Conservation (phyloP, 2,329 filamentous ascomycete species). For the Scleromitrula shiraiana region DNA sequence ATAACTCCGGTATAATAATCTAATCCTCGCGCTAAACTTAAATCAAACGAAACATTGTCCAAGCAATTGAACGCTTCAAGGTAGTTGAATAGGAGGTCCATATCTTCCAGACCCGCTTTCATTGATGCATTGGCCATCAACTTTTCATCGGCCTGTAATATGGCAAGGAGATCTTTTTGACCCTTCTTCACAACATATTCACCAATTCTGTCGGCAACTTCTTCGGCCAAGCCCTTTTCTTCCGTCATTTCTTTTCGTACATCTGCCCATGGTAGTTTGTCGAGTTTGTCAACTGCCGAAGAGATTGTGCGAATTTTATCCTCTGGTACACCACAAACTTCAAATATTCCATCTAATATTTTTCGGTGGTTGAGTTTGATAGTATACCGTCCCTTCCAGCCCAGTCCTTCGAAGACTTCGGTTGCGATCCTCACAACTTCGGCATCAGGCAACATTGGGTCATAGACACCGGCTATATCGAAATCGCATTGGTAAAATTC, state of each 20-base stretch:
- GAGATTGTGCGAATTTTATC: constrained; percentile 86
- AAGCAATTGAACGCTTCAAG: constrained; percentile 68
- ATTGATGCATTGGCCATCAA: constrained; percentile 66
- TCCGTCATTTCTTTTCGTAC: constrained; percentile 90
- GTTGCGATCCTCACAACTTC: constrained; percentile 78
- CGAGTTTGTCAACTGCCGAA: constrained; percentile 90
- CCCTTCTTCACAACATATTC: constrained; percentile 75
- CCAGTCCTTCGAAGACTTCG: constrained; percentile 77
- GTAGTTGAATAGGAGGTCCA: constrained; percentile 74
- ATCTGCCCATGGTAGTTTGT: constrained; percentile 85
- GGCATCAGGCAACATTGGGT: constrained; percentile 86
- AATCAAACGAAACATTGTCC: constrained; percentile 75
- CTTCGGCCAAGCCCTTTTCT: constrained; percentile 72
- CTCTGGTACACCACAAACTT: constrained; percentile 78
- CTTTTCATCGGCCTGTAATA: constrained; percentile 57
- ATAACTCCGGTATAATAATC: constrained; percentile 78
- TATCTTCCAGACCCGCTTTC: constrained; percentile 72
- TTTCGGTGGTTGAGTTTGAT: constrained; percentile 96
- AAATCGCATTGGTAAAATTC: constrained; percentile 98
- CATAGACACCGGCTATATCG: constrained; percentile 82
- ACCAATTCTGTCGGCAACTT: constrained; percentile 80
- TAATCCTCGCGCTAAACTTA: constrained; percentile 82
- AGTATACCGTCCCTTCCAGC: constrained; percentile 56
- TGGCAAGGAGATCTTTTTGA: constrained; percentile 63
- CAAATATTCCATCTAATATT: constrained; percentile 86